phyloP scores from a whole-genome alignment of 2,329 filamentous ascomycete genomes.

The Calonectria naviculata region DNA sequence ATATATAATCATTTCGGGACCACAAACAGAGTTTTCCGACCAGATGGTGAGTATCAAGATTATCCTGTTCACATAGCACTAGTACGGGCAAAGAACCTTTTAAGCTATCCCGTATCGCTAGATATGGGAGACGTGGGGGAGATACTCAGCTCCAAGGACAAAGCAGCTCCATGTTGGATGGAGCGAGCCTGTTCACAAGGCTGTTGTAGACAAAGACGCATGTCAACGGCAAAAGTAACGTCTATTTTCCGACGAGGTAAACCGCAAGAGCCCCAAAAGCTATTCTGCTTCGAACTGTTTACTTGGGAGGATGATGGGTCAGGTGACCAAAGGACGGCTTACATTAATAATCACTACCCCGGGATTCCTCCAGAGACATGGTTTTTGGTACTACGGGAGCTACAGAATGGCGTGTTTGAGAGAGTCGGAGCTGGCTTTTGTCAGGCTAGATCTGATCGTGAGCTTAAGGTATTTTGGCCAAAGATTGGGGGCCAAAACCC shows the following conservation, averaged over 20 bases:
- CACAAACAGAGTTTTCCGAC: not conserved
- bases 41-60: not conserved
- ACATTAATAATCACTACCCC: not conserved
- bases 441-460: not conserved
- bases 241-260: not conserved
- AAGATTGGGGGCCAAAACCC: not conserved
- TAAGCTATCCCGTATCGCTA: not conserved
- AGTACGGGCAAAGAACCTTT: not conserved
- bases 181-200: not conserved
- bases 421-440: not conserved
- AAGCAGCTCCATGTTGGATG: not conserved
- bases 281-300: not conserved
- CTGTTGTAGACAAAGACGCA: not conserved
- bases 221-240: not conserved
- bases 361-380: not conserved
- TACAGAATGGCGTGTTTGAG: not conserved
- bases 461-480: not conserved
- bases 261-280: not conserved
- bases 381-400: not conserved
- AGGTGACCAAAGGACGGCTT: not conserved
- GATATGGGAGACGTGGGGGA: not conserved
- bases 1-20: not conserved
- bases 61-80: not conserved
- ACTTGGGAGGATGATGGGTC: not conserved
- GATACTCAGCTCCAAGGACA: not conserved